Evolutionary conservation across 2,329 filamentous ascomycete species (phyloP).

Genomic region (Ophioceras dolichostomum): DNA sequence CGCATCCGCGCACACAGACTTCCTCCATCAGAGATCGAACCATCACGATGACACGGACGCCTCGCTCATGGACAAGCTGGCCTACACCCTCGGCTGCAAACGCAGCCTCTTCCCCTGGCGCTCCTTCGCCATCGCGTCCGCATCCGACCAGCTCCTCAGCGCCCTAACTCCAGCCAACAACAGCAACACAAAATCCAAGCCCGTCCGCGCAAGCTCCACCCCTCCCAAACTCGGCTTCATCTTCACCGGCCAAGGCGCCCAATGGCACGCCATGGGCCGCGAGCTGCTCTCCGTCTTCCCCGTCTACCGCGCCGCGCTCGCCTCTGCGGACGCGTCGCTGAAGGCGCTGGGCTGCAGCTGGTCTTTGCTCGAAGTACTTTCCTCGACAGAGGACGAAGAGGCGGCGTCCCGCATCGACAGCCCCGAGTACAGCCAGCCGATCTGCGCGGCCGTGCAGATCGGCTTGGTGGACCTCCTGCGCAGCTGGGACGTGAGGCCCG

Average conservation of each 20-base stretch:
- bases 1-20: slow-evolving; percentile 3
- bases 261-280: slow-evolving; percentile 18
- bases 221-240: slow-evolving; percentile 11
- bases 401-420: background rate
- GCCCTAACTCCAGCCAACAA: no score
- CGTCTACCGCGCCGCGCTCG: background rate
- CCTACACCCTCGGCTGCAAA: slow-evolving; percentile 7
- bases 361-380: slow-evolving; percentile 2
- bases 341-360: slow-evolving; percentile 2
- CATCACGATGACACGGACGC: no score
- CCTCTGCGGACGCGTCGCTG: background rate
- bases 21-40: slow-evolving; percentile 3
- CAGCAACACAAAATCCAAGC: no score
- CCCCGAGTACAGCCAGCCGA: slow-evolving; percentile 20
- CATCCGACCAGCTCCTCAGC: background rate
- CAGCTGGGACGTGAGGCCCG: slow-evolving; percentile 8
- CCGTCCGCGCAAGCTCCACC: background rate
- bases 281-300: slow-evolving; percentile 4
- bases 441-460: slow-evolving; percentile 30
- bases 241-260: slow-evolving; percentile 22
- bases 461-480: slow-evolving; percentile 18
- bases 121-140: background rate
- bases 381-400: background rate
- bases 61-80: slow-evolving; percentile 4
- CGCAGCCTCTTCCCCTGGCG: slow-evolving; percentile 4